A percentile compares a stretch with the other conserved stretches of the same genome.
Conservation (phyloP, 75 land plant species). For the Pseudotsuga menziesii region DNA sequence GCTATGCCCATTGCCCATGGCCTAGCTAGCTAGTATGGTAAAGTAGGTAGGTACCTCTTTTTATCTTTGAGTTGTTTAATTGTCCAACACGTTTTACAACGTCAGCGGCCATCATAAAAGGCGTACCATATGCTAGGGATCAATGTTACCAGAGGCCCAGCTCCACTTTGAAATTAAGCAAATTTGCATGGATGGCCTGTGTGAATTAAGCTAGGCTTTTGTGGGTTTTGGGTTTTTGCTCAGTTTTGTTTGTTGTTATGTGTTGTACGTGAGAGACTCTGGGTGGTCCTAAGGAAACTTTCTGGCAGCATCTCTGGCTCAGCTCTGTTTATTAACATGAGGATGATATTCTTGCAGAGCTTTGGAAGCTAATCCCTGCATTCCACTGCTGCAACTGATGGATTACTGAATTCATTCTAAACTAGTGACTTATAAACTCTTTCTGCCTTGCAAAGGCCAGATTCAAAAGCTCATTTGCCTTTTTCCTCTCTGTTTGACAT, state of each 20-base stretch:
- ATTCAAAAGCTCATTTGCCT: not conserved
- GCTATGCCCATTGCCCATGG: too few relatives aligned
- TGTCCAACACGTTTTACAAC: slow-evolving; percentile 8
- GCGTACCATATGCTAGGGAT: not conserved
- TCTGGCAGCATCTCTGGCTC: not conserved
- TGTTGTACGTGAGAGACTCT: not conserved
- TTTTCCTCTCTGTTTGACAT: not conserved
- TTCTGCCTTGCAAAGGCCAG: not conserved
- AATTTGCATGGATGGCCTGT: not conserved
- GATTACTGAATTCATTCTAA: slow-evolving; percentile 3
- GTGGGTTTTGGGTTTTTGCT: not conserved
- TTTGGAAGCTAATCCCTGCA: slow-evolving; percentile 2
- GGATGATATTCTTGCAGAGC: slow-evolving; percentile 3
- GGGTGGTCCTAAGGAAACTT: not conserved
- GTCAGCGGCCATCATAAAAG: slow-evolving; percentile 8
- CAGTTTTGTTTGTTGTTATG: not conserved
- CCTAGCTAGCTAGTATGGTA: too few relatives aligned
- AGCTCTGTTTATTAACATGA: not conserved
- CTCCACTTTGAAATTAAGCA: not conserved
- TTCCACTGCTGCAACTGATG: slow-evolving; percentile 3
- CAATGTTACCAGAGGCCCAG: not conserved
- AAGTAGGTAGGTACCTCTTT: too few relatives aligned
- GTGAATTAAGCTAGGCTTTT: not conserved
- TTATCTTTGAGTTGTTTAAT: not conserved
- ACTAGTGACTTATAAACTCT: not conserved